These are phyloP conservation scores for Forsythia viridissima DNA, from an alignment of 257 asterid species.

Conservation along the genomic window DNA sequence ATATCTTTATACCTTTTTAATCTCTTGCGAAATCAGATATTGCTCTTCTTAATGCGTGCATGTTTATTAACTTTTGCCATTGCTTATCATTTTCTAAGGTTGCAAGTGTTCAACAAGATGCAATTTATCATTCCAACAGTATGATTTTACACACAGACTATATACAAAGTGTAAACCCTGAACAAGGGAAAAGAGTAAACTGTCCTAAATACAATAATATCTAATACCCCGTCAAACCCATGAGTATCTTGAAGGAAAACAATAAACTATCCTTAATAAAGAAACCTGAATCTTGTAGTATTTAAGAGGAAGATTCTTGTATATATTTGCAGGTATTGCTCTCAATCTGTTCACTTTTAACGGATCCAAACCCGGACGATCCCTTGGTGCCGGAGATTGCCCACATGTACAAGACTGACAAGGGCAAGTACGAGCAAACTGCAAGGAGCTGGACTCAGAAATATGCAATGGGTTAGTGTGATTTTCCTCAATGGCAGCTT, in stretches of 20 bases:
- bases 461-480: not conserved
- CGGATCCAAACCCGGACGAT: conserved; percentile 10
- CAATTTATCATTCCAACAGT: not conserved
- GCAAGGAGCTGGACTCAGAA: conserved; percentile 10
- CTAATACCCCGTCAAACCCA: not conserved
- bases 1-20: not conserved
- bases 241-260: not conserved
- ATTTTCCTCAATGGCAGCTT: not conserved
- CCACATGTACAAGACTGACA: conserved; percentile 10
- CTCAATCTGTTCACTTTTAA: not conserved
- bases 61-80: not conserved
- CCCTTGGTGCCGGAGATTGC: conserved; percentile 10
- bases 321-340: conserved; percentile 5
- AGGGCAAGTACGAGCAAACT: conserved; percentile 1
- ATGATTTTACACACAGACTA: no score
- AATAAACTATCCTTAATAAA: not conserved
- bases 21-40: not conserved
- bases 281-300: not conserved
- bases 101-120: not conserved
- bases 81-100: not conserved
- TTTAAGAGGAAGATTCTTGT: not conserved
- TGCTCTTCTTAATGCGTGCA: not conserved
- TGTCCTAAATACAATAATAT: not conserved
- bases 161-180: not conserved
- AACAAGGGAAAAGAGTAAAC: not conserved